phyloP scores from a whole-genome alignment of 2,329 filamentous ascomycete genomes.

The Colletotrichum lentis region DNA sequence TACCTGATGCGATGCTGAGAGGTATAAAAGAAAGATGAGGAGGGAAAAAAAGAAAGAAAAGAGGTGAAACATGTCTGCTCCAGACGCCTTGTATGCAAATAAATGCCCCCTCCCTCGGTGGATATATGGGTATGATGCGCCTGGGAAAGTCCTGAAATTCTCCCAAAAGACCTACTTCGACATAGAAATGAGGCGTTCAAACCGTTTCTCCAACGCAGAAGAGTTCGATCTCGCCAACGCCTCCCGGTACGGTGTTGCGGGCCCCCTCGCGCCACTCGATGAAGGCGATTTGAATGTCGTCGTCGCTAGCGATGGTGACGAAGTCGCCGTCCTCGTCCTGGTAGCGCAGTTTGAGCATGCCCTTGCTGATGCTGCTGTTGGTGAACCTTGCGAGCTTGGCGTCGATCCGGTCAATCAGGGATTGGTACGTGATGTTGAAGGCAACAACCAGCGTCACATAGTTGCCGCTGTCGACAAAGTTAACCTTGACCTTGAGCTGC shows the following conservation, averaged over 20 bases:
- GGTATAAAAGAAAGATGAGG: constrained; percentile 31
- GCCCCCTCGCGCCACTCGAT: constrained; percentile 86
- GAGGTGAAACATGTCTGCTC: constrained; percentile 36
- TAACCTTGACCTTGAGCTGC: constrained; percentile 95
- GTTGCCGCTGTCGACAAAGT: constrained; percentile 78
- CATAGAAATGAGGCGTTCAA: constrained; percentile 36
- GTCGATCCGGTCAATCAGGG: constrained; percentile 93
- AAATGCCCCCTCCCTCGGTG: constrained; percentile 38
- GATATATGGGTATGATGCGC: constrained; percentile 39
- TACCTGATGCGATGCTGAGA: constrained; percentile 35
- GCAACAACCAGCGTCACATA: constrained; percentile 96
- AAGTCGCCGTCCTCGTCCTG: constrained; percentile 91
- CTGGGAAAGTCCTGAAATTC: constrained; percentile 31
- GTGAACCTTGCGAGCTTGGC: constrained; percentile 91
- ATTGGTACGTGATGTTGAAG: constrained; percentile 94
- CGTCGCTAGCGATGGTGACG: constrained; percentile 92
- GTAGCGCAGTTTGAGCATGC: constrained; percentile 87
- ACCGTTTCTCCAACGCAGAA: constrained; percentile 71
- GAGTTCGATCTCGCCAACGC: constrained; percentile 88
- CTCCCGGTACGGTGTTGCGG: constrained; percentile 65
- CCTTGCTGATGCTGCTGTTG: constrained; percentile 80
- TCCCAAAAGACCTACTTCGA: constrained; percentile 31
- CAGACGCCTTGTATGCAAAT: constrained; percentile 39
- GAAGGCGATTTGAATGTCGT: constrained; percentile 95
- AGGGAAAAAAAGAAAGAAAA: constrained; percentile 22